Base-by-base conservation (phyloP, 805 yeast species). In the Kuraishia hungarica region DNA sequence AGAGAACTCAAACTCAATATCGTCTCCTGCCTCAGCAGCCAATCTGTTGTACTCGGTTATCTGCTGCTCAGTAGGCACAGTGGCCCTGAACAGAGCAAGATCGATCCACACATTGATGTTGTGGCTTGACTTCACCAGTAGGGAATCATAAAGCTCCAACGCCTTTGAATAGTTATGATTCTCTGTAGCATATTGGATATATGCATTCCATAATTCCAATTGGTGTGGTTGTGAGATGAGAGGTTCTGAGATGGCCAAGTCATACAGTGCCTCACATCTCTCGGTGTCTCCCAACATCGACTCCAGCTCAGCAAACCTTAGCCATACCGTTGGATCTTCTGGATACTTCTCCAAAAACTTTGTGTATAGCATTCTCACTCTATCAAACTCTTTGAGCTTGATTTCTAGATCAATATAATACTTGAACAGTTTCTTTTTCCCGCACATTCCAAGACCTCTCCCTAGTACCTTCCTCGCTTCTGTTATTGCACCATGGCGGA, bases 321-420 rank as follows among this genome's bases (percentile, higher is more conserved):
- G 62, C 86, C 97, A 84, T 0, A 80, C 73, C 2, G 68, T 64
- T 0, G 74, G 63, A 7, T 73, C 58, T 2, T 59, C 55, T 0
- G 84, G 77, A 59, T 72, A 77, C 1, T 64, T 60, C 59, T 82
- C 85, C n/a, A 88, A 59, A 71, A 79, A 80, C 62, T 81, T 84
- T 59, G 84, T 88, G 65, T 82, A 90, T 2, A 94, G 63, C 64
- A 72, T 82, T 35, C 98, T 72, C 7, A 86, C 91, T 39, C 97
- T 70, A 57, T 87, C 96, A 74, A 87, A 87, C 62, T 91, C 94
- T 43, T 87, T 87, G 51, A 92, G 66, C 54, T 75, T 71, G 46
- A 72, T 72, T 64, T 93, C 97, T 39, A 91, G 59, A 1, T 70
- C 73, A 51, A 93, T 84, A 68, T 94, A 94, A 57, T 74, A 75